Conservation (phyloP, 2,329 filamentous ascomycete species). For the Clonostachys byssicola region DNA sequence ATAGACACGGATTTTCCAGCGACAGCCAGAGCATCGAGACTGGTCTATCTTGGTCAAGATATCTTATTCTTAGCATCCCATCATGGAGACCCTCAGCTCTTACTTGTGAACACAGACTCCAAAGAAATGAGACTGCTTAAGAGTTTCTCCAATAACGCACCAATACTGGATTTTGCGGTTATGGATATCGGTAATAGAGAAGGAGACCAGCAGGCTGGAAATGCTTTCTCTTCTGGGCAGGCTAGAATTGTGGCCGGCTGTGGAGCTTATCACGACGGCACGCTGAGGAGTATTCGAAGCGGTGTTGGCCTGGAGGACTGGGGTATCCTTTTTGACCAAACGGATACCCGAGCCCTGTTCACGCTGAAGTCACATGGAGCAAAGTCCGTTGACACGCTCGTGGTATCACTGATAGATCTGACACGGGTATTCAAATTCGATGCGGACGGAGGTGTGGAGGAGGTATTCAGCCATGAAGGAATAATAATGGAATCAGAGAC, state of each 20-base stretch:
- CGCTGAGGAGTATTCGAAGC: constrained; percentile 83
- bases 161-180: constrained; percentile 87
- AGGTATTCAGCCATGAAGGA: constrained; percentile 72
- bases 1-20: constrained; percentile 6
- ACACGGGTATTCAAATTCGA: constrained; percentile 81
- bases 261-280: constrained; percentile 85
- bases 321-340: constrained; percentile 76
- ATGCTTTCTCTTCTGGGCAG: constrained; percentile 92
- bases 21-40: constrained; percentile 70
- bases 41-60: constrained; percentile 73
- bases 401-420: constrained; percentile 79
- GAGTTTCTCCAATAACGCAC: constrained; percentile 71
- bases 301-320: constrained; percentile 89
- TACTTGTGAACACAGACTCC: constrained; percentile 46
- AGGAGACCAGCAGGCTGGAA: constrained; percentile 68
- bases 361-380: constrained; percentile 50
- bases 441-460: constrained; percentile 73
- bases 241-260: constrained; percentile 91
- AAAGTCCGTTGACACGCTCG: constrained; percentile 60
- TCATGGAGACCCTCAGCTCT: constrained; percentile 85
- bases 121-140: constrained; percentile 63
- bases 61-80: constrained; percentile 87
- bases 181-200: constrained; percentile 93
- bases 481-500: constrained; percentile 68
- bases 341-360: constrained; percentile 70